Conservation (phyloP, 306 rosid genomes). For the Luffa acutangula region DNA sequence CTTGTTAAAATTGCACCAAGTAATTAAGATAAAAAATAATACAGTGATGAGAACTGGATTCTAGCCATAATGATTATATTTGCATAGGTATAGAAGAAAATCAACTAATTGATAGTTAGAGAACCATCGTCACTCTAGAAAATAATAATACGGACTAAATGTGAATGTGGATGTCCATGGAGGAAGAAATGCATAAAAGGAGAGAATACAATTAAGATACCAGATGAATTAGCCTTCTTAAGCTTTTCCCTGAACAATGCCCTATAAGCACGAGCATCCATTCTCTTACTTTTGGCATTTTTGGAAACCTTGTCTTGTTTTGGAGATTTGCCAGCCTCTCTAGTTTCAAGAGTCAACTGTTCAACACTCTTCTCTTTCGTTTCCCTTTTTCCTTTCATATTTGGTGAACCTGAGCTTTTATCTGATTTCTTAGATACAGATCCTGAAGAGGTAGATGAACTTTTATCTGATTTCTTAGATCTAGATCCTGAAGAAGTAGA, state of each 20-base stretch:
- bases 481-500: slow-evolving; percentile 33
- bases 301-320: slow-evolving; percentile 17
- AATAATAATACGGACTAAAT: not conserved
- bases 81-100: not conserved
- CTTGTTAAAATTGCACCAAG: not conserved
- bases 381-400: slow-evolving; percentile 22
- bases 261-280: slow-evolving; percentile 34
- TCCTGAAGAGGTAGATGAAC: slow-evolving; percentile 26
- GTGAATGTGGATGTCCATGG: not conserved
- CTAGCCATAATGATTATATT: not conserved
- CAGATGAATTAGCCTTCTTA: slow-evolving; percentile 21
- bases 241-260: slow-evolving; percentile 15
- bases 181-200: not conserved
- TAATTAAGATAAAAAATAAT: not conserved
- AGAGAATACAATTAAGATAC: slow-evolving; percentile 14
- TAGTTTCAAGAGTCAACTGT: slow-evolving; percentile 30
- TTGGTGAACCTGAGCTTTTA: slow-evolving; percentile 32
- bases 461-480: slow-evolving; percentile 15
- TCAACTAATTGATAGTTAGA: not conserved
- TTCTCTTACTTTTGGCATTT: slow-evolving; percentile 20
- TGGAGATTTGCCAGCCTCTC: slow-evolving; percentile 22
- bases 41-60: not conserved
- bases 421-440: slow-evolving; percentile 27
- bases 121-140: not conserved
- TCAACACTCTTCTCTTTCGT: slow-evolving; percentile 39